Base-by-base conservation (phyloP, 306 rosid genomes). In the Psophocarpus tetragonolobus region DNA sequence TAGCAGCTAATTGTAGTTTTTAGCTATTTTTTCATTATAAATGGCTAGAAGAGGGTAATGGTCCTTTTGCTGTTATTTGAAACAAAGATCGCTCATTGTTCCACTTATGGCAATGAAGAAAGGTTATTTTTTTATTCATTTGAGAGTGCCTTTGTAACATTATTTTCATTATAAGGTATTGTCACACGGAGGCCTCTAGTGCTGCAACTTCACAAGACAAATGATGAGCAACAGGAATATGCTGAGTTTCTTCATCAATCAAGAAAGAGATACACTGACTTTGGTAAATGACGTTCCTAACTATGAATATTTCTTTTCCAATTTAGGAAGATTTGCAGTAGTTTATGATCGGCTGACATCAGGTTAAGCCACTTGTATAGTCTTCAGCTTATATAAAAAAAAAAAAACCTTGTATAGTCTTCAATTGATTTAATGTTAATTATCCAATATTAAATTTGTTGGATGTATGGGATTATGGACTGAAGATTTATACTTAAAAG, bases 231-330 rank as follows among this genome's bases (percentile, higher is more conserved):
- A 33, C 11, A 86, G 32, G 97, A 91, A 26, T 91, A 91, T 87
- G 94, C 94, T 24, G 97, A 91, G 83, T 91, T 91, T 85, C 97
- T 91, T 78, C 97, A 89, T 74, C 83, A 89, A 14, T 87, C 92
- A 4, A 89, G 87, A 83, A 91, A 67, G 90, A 91, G 84, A 83
- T 85, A 83, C 15, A 26, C 85, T 17, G 97, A 89, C 83, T 91
- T 91, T 61, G 97, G 94, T 89, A 80, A 23, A 81, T 62, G 27
- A 63, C 15, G 36, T 72, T 69, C 48, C n/a, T 3, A 2, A 47
- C 13, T 53, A 53, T 1, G 17, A 44, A 27, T 23, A 67, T 23
- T 67, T 67, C 53, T 36, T 47, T 56, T 24, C 61, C 73, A 14
- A 73, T 71, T 14, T 4, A 53, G 39, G 76, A n/a, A 61, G 35